Conservation (phyloP, 179 eudicot species). For the Kewa caespitosa region DNA sequence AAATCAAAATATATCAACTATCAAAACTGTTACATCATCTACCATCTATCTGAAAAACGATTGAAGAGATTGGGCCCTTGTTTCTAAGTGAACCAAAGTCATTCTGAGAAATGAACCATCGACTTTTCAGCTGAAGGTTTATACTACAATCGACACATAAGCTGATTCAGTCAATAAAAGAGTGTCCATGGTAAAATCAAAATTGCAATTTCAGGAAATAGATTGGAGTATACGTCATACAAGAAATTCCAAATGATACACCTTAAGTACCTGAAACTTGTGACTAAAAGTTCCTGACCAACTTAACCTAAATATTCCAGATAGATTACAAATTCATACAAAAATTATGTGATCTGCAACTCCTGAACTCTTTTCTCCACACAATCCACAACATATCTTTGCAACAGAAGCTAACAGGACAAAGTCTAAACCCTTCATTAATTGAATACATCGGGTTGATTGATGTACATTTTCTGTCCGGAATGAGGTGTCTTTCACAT, state of each 20-base stretch:
- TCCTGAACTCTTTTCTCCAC: neutral
- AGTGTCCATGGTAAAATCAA: neutral
- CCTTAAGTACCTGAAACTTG: neutral
- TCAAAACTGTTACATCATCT: neutral
- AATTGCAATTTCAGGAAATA: neutral
- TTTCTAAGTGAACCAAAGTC: neutral
- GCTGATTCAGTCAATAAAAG: neutral
- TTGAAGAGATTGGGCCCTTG: neutral
- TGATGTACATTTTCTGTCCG: too few relatives aligned
- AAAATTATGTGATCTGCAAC: neutral
- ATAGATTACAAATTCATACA: neutral
- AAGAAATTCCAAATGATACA: neutral
- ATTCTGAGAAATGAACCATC: too few relatives aligned
- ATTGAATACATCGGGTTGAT: too few relatives aligned
- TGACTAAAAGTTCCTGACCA: neutral
- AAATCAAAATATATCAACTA: slow-evolving; percentile 16
- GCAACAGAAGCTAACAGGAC: too few relatives aligned
- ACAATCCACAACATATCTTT: too few relatives aligned
- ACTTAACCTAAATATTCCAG: neutral
- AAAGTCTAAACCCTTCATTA: too few relatives aligned
- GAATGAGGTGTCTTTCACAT: neutral
- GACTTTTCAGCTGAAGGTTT: neutral
- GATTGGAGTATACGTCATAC: too few relatives aligned
- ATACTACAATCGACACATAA: neutral
- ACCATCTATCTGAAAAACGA: neutral